A percentile compares a stretch with the other conserved stretches of the same genome.
Evolutionary conservation across 306 rosid genomes (phyloP).

Genomic region (Mimosa pudica): DNA sequence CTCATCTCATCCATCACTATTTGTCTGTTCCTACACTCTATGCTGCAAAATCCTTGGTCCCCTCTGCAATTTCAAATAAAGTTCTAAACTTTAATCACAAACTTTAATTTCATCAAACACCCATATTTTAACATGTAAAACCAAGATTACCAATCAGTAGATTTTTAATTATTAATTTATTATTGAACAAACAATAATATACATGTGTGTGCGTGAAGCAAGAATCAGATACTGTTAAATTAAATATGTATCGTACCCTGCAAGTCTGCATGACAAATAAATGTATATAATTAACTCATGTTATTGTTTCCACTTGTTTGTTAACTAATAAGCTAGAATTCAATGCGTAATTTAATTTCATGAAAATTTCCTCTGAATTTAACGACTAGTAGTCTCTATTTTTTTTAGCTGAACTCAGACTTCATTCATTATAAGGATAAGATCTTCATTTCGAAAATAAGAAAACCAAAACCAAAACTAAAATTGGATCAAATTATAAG

Average conservation of each 20-base stretch:
- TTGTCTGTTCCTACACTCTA: slow-evolving; percentile 29
- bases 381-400: no score
- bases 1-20: slow-evolving; percentile 24
- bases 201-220: not conserved
- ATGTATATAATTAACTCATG: not conserved
- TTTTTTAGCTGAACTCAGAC: no score
- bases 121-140: not conserved
- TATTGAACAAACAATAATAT: not conserved
- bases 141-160: not conserved
- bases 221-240: slow-evolving; percentile 3
- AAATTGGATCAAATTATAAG: no score
- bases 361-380: no score
- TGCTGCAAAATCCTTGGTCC: slow-evolving; percentile 29
- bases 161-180: not conserved
- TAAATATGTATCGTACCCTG: not conserved
- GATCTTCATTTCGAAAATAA: no score
- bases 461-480: no score
- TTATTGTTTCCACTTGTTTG: not conserved
- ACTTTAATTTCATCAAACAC: not conserved
- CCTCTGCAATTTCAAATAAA: slow-evolving; percentile 6
- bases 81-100: not conserved
- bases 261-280: not conserved
- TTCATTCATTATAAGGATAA: no score
- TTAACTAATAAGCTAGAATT: not conserved
- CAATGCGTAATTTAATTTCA: no score